Percentiles rank a stretch among this genome's conserved stretches.
phyloP scores from a whole-genome alignment of 345 rosid genomes.

The Erysimum cheiranthoides region DNA sequence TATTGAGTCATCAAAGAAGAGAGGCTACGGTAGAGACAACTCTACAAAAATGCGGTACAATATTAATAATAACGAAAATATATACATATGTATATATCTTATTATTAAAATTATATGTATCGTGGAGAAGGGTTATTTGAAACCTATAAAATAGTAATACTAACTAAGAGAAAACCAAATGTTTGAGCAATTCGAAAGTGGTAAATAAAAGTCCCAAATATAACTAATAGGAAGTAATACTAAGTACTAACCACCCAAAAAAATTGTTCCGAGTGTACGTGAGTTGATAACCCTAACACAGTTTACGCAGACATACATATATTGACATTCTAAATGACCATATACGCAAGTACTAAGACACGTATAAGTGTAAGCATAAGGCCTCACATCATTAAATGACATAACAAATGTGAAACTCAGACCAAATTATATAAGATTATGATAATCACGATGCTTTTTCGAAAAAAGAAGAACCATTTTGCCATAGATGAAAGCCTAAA shows the following conservation, averaged over 20 bases:
- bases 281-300: slow-evolving; percentile 14
- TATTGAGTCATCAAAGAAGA: background rate
- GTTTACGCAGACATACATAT: background rate
- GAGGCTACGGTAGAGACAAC: background rate
- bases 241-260: background rate
- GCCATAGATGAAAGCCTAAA: slow-evolving; percentile 5
- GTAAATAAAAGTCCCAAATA: background rate
- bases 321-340: background rate
- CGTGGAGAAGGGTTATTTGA: no score
- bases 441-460: slow-evolving; percentile 9
- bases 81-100: no score
- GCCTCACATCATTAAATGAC: background rate
- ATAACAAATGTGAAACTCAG: background rate
- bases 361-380: background rate
- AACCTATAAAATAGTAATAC: no score
- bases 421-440: background rate
- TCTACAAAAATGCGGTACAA: no score
- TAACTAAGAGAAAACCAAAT: background rate
- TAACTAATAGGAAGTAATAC: background rate
- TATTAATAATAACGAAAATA: no score
- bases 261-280: background rate
- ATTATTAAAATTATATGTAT: no score
- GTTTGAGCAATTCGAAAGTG: background rate
- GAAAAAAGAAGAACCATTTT: slow-evolving; percentile 5
- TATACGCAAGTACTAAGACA: background rate